These are phyloP conservation scores for Raffaelea arxii DNA, from an alignment of 2,329 filamentous ascomycete species.

Conservation along the genomic window DNA sequence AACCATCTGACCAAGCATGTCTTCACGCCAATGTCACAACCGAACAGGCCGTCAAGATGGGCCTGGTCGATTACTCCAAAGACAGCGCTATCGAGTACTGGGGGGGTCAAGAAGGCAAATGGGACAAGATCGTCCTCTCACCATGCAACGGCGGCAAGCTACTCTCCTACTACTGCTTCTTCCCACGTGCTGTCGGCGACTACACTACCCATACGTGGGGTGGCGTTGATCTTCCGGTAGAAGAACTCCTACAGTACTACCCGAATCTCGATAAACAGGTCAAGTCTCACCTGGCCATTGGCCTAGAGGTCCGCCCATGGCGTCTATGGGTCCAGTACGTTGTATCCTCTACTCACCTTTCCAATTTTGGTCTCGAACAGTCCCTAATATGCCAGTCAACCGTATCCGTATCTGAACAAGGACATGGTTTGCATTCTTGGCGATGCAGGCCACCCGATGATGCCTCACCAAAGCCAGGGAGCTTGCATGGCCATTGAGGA, in stretches of 20 bases:
- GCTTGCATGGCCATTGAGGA: constrained; percentile 62
- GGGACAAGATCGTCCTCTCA: constrained; percentile 60
- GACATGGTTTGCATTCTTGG: constrained; percentile 47
- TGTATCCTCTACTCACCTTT: not conserved
- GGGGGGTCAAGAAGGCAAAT: constrained; percentile 48
- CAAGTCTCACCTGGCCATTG: constrained; percentile 45
- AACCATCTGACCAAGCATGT: constrained; percentile 50
- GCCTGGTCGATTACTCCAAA: constrained; percentile 52
- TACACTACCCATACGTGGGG: constrained; percentile 48
- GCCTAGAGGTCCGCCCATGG: constrained; percentile 56
- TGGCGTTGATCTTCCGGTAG: constrained; percentile 21
- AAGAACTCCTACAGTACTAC: constrained; percentile 51
- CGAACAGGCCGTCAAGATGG: constrained; percentile 47
- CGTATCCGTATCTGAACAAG: constrained; percentile 45
- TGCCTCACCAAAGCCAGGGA: constrained; percentile 51
- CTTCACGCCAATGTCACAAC: constrained; percentile 56
- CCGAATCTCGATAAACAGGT: constrained; percentile 51
- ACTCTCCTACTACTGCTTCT: constrained; percentile 56
- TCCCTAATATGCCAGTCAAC: constrained; percentile 19
- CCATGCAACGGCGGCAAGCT: constrained; percentile 54
- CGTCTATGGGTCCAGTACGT: constrained; percentile 33
- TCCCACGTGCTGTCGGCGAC: constrained; percentile 49
- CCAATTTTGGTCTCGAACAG: not conserved
- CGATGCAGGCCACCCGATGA: constrained; percentile 53
- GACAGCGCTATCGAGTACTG: constrained; percentile 58